Percentiles rank a stretch among this genome's conserved stretches.
phyloP scores from a whole-genome alignment of 805 yeast species.

The Yarrowia phangngaensis region DNA sequence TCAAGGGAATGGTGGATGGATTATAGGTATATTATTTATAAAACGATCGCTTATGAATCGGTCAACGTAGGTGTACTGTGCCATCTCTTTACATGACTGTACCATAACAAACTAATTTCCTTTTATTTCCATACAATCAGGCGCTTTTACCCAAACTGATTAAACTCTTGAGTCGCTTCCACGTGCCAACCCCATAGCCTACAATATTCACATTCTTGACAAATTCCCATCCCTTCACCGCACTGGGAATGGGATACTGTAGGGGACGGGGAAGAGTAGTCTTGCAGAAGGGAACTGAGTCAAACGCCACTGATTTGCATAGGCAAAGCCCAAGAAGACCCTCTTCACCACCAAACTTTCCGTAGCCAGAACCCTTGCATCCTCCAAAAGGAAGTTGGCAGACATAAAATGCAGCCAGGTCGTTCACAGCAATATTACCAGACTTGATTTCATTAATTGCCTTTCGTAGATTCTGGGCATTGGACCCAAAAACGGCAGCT shows the following conservation, averaged over 20 bases:
- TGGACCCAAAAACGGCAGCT: constrained; percentile 77
- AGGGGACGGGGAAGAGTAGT: constrained; percentile 85
- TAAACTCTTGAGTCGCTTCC: constrained; percentile 46
- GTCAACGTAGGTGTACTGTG: neutral
- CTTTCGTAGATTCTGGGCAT: constrained; percentile 53
- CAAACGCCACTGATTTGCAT: constrained; percentile 83
- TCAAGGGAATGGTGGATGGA: no score
- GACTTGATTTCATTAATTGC: constrained; percentile 64
- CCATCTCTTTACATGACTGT: no score
- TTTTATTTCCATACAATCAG: neutral
- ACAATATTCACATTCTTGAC: constrained; percentile 76
- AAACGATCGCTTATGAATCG: no score
- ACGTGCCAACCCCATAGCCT: constrained; percentile 64
- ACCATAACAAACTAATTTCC: no score
- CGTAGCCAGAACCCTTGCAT: constrained; percentile 86
- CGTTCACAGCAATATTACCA: constrained; percentile 96
- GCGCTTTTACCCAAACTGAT: constrained; percentile 17
- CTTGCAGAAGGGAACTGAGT: constrained; percentile 64
- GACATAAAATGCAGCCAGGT: constrained; percentile 92
- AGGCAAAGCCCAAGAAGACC: constrained; percentile 87
- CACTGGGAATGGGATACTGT: constrained; percentile 85
- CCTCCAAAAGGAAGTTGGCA: constrained; percentile 99
- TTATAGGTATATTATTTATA: no score
- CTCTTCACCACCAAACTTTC: constrained; percentile 97
- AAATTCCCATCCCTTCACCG: constrained; percentile 82